Evolutionary conservation across 2,329 filamentous ascomycete genomes (phyloP).

Genomic region (Thyridium curvatum): DNA sequence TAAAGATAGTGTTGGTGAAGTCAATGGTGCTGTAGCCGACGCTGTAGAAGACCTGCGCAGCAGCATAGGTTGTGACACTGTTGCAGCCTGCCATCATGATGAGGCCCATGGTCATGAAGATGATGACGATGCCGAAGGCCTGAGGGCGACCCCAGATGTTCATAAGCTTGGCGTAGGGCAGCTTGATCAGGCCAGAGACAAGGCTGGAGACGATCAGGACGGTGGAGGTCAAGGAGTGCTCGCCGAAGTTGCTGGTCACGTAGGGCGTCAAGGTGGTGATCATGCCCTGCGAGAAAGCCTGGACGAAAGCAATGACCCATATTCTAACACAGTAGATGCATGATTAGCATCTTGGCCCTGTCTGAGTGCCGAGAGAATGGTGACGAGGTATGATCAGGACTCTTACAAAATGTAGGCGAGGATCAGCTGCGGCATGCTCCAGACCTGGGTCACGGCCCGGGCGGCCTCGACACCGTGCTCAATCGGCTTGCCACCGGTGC

Average conservation of each 20-base stretch:
- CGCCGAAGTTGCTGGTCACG: constrained; percentile 41
- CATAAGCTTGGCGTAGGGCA: constrained; percentile 60
- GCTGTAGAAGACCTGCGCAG: constrained; percentile 60
- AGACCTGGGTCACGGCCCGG: constrained; percentile 27
- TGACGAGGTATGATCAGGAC: background rate
- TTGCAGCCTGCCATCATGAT: constrained; percentile 61
- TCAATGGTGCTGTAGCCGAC: constrained; percentile 39
- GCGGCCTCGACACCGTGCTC: too few species aligned
- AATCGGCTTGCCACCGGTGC: too few species aligned
- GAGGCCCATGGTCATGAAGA: constrained; percentile 43
- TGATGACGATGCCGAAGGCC: constrained; percentile 49
- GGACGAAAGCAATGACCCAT: constrained; percentile 33
- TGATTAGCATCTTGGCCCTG: background rate
- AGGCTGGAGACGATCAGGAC: constrained; percentile 47
- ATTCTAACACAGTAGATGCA: constrained; percentile 19
- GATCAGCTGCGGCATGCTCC: constrained; percentile 32
- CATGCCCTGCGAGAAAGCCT: constrained; percentile 28
- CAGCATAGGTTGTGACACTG: constrained; percentile 54
- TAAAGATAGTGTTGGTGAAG: constrained; percentile 45
- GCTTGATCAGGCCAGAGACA: constrained; percentile 55
- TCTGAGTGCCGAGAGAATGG: background rate
- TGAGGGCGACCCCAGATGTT: constrained; percentile 63
- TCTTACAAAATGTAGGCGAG: constrained; percentile 36
- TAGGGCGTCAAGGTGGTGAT: constrained; percentile 35
- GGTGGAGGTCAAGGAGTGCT: constrained; percentile 48